A percentile compares a stretch with the other conserved stretches of the same genome.
phyloP scores from a whole-genome alignment of 1,139 yeast genomes.

The Blastobotrys ciferrii region DNA sequence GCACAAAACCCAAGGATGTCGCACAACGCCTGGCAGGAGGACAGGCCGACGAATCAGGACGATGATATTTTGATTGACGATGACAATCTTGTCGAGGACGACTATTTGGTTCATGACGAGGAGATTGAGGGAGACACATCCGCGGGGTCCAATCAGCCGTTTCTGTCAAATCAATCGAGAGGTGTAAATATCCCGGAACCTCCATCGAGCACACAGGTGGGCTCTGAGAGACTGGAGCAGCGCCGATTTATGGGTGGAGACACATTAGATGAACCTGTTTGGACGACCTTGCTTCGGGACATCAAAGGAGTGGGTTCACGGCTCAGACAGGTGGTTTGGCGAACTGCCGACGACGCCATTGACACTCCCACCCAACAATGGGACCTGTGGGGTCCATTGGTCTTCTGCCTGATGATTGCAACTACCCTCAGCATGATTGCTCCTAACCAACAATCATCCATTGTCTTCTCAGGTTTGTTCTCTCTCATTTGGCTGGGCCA shows the following conservation, averaged over 20 bases:
- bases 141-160: conserved; percentile 11
- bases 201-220: conserved; percentile 25
- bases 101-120: conserved; percentile 28
- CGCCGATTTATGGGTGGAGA: conserved; percentile 80
- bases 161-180: conserved; percentile 2
- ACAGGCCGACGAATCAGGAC: conserved; percentile 1
- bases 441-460: conserved; percentile 41
- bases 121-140: conserved; percentile 18
- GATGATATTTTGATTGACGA: conserved; percentile 21
- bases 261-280: conserved; percentile 80
- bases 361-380: conserved; percentile 48
- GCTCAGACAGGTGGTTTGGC: conserved; percentile 67
- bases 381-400: conserved; percentile 90
- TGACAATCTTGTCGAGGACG: conserved; percentile 27
- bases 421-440: conserved; percentile 48
- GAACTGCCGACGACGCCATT: conserved; percentile 24
- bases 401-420: conserved; percentile 64
- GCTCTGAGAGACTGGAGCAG: conserved; percentile 59
- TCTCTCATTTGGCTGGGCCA: conserved; percentile 57
- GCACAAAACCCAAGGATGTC: no score
- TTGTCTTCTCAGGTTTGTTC: conserved; percentile 64
- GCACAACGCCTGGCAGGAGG: conserved; percentile 6
- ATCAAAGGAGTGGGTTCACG: conserved; percentile 62
- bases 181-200: conserved; percentile 21
- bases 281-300: conserved; percentile 67